Base-by-base conservation (phyloP, 768 basidiomycete species). In the Gelatoporia subvermispora region DNA sequence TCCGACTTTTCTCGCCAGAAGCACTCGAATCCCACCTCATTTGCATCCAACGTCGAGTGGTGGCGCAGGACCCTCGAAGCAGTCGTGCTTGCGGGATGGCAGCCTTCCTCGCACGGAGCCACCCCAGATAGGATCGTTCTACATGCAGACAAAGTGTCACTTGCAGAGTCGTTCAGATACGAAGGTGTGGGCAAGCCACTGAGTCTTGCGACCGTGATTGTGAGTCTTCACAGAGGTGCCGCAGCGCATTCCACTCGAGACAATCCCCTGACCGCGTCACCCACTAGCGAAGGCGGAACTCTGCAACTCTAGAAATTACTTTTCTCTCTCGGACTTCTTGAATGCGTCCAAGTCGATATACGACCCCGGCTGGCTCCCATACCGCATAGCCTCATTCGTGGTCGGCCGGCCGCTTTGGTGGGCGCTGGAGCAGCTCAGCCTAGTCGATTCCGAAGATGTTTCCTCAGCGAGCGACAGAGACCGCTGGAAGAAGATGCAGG, bases 1-100 rank as follows among this genome's bases (percentile, higher is more conserved):
- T 87, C 93, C 8, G 92, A 94, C 60, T 82, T 94, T 49, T 81
- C 88, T 0, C 73, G 82, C 11, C 91, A 94, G 67, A 89, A 86
- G 58, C 71, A 80, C 41, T 85, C 90, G 1, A 94, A 97, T 64
- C 87, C 91, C 0, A 76, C 85, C 2, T 84, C 89, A 3, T 96
- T 84, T 64, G 68, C 79, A 42, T 80, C 89, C 10, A 88, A 89
- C 60, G 71, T 92, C 24, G 80, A 84, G 46, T 97, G 93, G 93
- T 97, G 94, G 94, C 79, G 77, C 28, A 68, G 71, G 39, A 78
- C 81, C 0, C 71, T 93, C 8, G 78, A 86, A 56, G 70, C 70
- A 15, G 60, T 86, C 35, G 78, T 85, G n/a, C 62, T 71, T 45
- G 71, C 69, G 21, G 85, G 85, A 1, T 67, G 81, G 59, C 63